These are phyloP conservation scores for Acanthamoeba healyi DNA, from an alignment of 208 protist genomes.

Conservation along the genomic window DNA sequence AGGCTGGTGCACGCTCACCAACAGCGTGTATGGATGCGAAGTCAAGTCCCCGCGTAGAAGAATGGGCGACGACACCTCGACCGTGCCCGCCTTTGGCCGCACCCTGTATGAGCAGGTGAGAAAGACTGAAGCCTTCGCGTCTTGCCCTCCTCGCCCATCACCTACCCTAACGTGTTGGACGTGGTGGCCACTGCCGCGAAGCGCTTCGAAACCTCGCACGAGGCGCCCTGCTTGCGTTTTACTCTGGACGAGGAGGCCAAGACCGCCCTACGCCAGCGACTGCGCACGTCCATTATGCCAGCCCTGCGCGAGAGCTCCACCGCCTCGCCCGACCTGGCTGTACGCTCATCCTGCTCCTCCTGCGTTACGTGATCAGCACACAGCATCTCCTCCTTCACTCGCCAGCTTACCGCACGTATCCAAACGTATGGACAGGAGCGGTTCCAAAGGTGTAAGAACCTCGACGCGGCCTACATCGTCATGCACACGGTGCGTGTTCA, in stretches of 20 bases:
- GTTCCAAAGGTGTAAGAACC: not conserved
- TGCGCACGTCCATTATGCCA: not conserved
- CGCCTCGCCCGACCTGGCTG: not conserved
- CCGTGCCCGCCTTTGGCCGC: too few relatives aligned
- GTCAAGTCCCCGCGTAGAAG: too few relatives aligned
- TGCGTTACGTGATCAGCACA: not conserved
- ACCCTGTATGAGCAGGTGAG: too few relatives aligned
- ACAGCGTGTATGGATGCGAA: too few relatives aligned
- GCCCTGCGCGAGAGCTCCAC: not conserved
- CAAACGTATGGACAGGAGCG: not conserved
- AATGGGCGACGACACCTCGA: too few relatives aligned
- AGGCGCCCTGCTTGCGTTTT: not conserved
- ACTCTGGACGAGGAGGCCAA: not conserved
- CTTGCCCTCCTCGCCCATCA: too few relatives aligned
- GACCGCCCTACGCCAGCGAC: not conserved
- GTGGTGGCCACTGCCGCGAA: too few relatives aligned
- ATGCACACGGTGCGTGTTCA: conserved; percentile 43
- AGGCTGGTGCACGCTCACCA: too few relatives aligned
- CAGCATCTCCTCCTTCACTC: not conserved
- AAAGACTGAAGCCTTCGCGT: too few relatives aligned
- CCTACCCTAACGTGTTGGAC: too few relatives aligned
- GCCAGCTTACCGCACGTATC: too few relatives aligned
- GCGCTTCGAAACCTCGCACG: too few relatives aligned
- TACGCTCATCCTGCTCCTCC: not conserved
- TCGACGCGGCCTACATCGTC: not conserved